Evolutionary conservation across 2,329 filamentous ascomycete species (phyloP).

Genomic region (Aureobasidium sp.): DNA sequence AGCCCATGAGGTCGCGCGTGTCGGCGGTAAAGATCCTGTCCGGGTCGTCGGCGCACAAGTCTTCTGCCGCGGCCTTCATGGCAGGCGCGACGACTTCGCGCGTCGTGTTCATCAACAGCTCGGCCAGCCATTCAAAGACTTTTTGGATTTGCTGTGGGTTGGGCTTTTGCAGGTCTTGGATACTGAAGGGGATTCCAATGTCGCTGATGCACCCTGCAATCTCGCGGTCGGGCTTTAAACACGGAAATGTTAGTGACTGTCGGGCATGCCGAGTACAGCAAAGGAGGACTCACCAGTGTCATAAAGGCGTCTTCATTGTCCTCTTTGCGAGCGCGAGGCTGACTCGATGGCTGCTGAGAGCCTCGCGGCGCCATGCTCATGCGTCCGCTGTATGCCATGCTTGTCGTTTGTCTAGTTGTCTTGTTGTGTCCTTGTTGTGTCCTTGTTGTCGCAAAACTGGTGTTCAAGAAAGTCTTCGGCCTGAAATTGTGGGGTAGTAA

Average conservation of each 20-base stretch:
- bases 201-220: conserved; percentile 97
- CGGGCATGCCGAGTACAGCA: not conserved
- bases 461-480: not conserved
- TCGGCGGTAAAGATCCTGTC: conserved; percentile 74
- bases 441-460: conserved; percentile 1
- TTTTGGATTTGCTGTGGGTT: conserved; percentile 92
- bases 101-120: conserved; percentile 86
- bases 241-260: conserved; percentile 6
- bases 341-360: conserved; percentile 27
- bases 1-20: conserved; percentile 89
- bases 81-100: conserved; percentile 89
- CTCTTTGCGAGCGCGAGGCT: conserved; percentile 31
- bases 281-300: conserved; percentile 34
- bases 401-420: not conserved
- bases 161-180: conserved; percentile 84
- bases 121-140: conserved; percentile 96
- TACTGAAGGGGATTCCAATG: conserved; percentile 82
- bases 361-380: conserved; percentile 41
- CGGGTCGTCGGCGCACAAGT: conserved; percentile 73
- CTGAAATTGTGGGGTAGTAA: not conserved
- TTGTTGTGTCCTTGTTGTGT: conserved; percentile 2
- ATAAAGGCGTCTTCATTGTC: conserved; percentile 43
- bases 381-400: conserved; percentile 42
- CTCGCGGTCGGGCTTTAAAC: conserved; percentile 56
- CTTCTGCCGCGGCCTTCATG: conserved; percentile 85